Evolutionary conservation across 441 rosid genomes (phyloP).

Genomic region (Erodium texanum): DNA sequence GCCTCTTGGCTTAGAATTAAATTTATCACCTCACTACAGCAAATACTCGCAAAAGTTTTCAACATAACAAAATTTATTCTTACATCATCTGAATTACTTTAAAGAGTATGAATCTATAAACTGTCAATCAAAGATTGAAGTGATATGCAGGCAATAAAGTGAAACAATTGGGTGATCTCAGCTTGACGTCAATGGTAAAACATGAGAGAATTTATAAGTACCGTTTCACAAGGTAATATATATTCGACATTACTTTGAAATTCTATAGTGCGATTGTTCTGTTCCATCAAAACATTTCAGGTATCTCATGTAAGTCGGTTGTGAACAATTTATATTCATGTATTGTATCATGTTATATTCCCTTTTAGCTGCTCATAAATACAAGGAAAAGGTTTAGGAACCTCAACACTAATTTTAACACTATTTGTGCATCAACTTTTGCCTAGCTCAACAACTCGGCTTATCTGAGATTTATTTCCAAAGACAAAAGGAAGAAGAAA

Average conservation of each 20-base stretch:
- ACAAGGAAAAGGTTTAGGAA: not conserved
- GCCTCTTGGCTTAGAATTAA: no score
- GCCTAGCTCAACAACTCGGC: not conserved
- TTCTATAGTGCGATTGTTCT: not conserved
- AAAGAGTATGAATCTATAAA: no score
- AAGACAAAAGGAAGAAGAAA: not conserved
- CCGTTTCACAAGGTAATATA: not conserved
- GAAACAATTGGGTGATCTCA: not conserved
- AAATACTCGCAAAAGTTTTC: no score
- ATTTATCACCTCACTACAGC: no score
- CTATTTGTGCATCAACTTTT: not conserved
- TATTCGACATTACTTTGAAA: not conserved
- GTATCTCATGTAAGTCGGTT: not conserved
- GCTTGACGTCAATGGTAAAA: not conserved
- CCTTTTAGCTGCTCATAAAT: not conserved
- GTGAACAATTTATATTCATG: not conserved
- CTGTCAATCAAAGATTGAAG: not conserved
- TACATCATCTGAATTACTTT: not conserved
- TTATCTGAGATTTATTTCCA: not conserved
- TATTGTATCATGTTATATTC: not conserved
- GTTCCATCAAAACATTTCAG: not conserved
- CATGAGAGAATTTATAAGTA: not conserved
- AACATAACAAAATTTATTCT: no score
- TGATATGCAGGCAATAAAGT: not conserved
- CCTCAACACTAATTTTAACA: not conserved